Evolutionary conservation across 352 stramenopile species (phyloP), one percentile per base, ranked within the genome.

Genomic region (Phytopythium boreale): DNA sequence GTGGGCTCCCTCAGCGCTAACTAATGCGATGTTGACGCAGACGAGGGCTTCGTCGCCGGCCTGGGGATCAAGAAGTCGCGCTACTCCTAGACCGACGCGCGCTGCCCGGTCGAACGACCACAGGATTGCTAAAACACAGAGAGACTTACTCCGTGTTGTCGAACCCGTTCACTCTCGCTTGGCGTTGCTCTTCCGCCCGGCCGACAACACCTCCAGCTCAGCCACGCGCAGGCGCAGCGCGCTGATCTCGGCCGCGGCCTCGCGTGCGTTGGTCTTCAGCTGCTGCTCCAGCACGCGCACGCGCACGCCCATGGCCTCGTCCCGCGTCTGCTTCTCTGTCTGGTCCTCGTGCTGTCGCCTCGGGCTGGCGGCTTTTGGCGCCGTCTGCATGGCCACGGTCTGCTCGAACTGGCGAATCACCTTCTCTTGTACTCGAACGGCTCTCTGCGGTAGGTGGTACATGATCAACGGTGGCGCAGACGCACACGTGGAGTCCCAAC

Each of bases 341-440:
- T 22, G 53, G 43, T 46, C 22, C 22, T 34, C 22, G 27, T 0
- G 52, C 31, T 34, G 26, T 3, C 8, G 50, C 14, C 26, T n/a
- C 15, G 27, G 26, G 41, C 31, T 34, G 22, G n/a, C 51, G 20
- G 56, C 50, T n/a, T 24, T 37, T 8, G 59, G 63, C 61, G 52
- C 46, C 52, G 74, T 65, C 58, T 87, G 69, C 50, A 71, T 65
- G 24, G 72, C 66, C 34, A 93, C 79, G 2, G 87, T 66, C 41
- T 82, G 75, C 63, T 95, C 85, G 27, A 95, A 85, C 67, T 91
- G 86, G 20, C 63, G 70, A 36, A 93, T 92, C n/a, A 95, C 87
- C 31, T 78, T 82, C 58, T 95, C 87, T 62, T 95, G 87, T 59
- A 92, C 76, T 0, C 72, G 77, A 15, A 95, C 75, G 7, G 82